Evolutionary conservation across 148 eudicot species (phyloP).

Genomic region (Persicaria tinctoria): DNA sequence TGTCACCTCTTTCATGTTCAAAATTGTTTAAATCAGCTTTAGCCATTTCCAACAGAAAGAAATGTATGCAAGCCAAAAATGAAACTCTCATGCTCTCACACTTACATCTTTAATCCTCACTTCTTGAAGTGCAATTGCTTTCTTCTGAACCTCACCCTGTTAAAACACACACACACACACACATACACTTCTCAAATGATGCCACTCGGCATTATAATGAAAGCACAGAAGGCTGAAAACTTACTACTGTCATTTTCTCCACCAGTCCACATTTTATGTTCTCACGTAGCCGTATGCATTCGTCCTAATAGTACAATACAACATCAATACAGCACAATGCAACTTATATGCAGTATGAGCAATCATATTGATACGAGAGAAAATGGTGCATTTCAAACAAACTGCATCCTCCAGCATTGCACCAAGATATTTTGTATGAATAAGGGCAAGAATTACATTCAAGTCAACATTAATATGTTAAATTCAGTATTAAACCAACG

Average conservation of each 20-base stretch:
- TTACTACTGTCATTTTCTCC: slow-evolving; percentile 77
- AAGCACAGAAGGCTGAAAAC: slow-evolving; percentile 14
- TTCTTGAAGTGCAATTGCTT: slow-evolving; percentile 61
- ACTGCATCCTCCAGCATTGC: not conserved
- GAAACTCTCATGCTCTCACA: slow-evolving; percentile 1
- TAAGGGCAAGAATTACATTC: not conserved
- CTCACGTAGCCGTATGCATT: slow-evolving; percentile 75
- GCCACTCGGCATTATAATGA: slow-evolving; percentile 15
- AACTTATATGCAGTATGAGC: slow-evolving; percentile 1
- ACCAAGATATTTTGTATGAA: not conserved
- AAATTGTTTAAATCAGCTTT: not conserved
- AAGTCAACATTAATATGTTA: not conserved
- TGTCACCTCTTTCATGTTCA: not conserved
- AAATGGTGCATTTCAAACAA: not conserved
- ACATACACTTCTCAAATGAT: not conserved
- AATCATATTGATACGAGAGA: not conserved
- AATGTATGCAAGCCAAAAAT: not conserved
- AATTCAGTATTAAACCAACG: not conserved
- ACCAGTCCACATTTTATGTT: slow-evolving; percentile 84
- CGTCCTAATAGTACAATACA: slow-evolving; percentile 48
- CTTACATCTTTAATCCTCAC: slow-evolving; percentile 71
- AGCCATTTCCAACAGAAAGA: not conserved
- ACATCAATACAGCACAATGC: slow-evolving; percentile 17
- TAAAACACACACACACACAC: not conserved
- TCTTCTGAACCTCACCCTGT: slow-evolving; percentile 80